Percentiles rank a stretch among this genome's conserved stretches.
phyloP scores from a whole-genome alignment of 2,329 filamentous ascomycete genomes.

The Colletotrichum acutatum region DNA sequence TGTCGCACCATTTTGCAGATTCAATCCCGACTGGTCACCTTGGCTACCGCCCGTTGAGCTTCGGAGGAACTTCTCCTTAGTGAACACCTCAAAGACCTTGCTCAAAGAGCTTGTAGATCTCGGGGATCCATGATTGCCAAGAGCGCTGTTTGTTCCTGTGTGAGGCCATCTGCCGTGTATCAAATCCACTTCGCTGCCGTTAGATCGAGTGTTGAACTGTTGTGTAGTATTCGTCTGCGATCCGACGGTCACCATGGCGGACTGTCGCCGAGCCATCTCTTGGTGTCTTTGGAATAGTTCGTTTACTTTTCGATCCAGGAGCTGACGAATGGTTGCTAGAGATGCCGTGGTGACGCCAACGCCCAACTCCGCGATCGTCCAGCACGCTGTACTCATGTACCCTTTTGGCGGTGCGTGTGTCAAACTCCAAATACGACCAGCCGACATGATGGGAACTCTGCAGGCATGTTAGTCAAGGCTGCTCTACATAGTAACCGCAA shows the following conservation, averaged over 20 bases:
- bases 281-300: background rate
- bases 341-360: slow-evolving; percentile 8
- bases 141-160: too few relatives aligned
- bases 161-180: too few relatives aligned
- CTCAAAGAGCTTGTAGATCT: background rate
- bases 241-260: background rate
- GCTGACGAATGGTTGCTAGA: background rate
- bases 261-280: background rate
- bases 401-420: slow-evolving; percentile 3
- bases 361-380: slow-evolving; percentile 13
- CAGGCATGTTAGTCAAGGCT: too few relatives aligned
- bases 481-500: too few relatives aligned
- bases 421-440: slow-evolving; percentile 7
- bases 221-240: background rate
- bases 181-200: too few relatives aligned
- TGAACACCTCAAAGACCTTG: background rate
- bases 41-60: background rate
- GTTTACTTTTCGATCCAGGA: slow-evolving; percentile 9
- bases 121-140: background rate
- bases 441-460: slow-evolving; percentile 14
- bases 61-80: background rate
- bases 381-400: slow-evolving; percentile 19
- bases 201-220: background rate
- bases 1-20: background rate
- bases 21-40: background rate